Base-by-base conservation (phyloP, 2,329 filamentous ascomycete species). In the Calonectria honghensis region DNA sequence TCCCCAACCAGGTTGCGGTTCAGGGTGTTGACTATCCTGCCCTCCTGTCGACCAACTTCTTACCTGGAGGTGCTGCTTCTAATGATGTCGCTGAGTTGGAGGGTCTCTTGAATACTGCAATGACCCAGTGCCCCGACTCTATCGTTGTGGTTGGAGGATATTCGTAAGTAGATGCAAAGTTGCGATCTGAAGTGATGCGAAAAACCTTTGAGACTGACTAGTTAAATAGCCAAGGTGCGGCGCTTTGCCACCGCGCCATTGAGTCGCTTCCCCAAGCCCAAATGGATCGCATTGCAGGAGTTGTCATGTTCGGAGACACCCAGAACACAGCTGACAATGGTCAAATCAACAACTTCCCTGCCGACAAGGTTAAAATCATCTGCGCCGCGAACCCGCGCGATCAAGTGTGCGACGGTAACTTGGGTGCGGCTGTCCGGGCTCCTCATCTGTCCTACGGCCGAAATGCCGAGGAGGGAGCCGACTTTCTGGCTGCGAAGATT, bases 21-120 rank as follows among this genome's bases (percentile, higher is more conserved):
- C 61, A 64, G 39, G 61, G 61, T 18, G 61, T 64, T 20, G 61
- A 64, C 39, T 64, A 64, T 48, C 35, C 61, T 7, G 61, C 61
- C 4, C 14, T 48, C 4, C 24, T 64, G 24, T 64, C 61, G 13
- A 64, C 61, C 24, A 64, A 64, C 16, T 64, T 64, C 27, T 24
- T 64, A 4, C 24, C 39, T 20, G 61, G 61, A 10, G 61, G 61
- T n/a, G 37, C 61, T 48, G 61, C 39, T 20, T 0, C 35, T 11
- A 27, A 11, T 29, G 61, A 41, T 11, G 27, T 64, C 16, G 29
- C 6, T 9, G 61, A 64, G 29, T 20, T 64, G 61, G 13, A 32
- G 27, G 27, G 24, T 11, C 37, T 64, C 11, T 10, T 64, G 11
- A 48, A 41, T 13, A 41, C 39, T 20, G 24, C 37, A 3, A 64